Evolutionary conservation across 495 filamentous ascomycete species (phyloP).

Genomic region (Annulohypoxylon stygium): DNA sequence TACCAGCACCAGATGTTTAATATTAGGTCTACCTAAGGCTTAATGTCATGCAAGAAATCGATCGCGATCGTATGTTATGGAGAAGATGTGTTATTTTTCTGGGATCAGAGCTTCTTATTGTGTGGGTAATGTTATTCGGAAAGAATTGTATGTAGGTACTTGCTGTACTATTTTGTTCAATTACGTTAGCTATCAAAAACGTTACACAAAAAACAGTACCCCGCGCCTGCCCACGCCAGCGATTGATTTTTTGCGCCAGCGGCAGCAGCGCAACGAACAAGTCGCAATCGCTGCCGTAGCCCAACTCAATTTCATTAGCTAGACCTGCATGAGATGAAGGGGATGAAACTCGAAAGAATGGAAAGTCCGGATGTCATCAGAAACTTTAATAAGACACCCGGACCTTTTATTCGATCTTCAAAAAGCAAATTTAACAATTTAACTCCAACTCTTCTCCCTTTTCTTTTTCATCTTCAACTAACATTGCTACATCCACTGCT

Average conservation of each 20-base stretch:
- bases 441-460: neutral
- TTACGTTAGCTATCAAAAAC: constrained; percentile 1
- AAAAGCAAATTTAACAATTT: constrained; percentile 4
- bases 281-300: constrained; percentile 6
- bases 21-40: neutral
- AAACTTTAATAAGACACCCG: constrained; percentile 22
- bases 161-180: constrained; percentile 1
- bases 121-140: constrained; percentile 10
- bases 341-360: constrained; percentile 11
- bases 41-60: constrained; percentile 5
- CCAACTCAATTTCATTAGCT: constrained; percentile 16
- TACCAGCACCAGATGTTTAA: constrained; percentile 5
- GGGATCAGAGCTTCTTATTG: neutral
- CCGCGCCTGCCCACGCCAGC: constrained; percentile 11
- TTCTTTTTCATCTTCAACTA: neutral
- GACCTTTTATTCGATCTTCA: neutral
- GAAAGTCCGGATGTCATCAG: neutral
- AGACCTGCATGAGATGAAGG: constrained; percentile 8
- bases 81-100: neutral
- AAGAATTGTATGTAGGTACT: neutral
- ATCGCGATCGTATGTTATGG: constrained; percentile 15
- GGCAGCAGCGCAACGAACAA: constrained; percentile 4
- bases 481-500: neutral
- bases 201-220: constrained; percentile 29
- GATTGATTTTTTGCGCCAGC: constrained; percentile 21